Conservation (phyloP, 2,329 filamentous ascomycete species). For the Graphilbum sp. region DNA sequence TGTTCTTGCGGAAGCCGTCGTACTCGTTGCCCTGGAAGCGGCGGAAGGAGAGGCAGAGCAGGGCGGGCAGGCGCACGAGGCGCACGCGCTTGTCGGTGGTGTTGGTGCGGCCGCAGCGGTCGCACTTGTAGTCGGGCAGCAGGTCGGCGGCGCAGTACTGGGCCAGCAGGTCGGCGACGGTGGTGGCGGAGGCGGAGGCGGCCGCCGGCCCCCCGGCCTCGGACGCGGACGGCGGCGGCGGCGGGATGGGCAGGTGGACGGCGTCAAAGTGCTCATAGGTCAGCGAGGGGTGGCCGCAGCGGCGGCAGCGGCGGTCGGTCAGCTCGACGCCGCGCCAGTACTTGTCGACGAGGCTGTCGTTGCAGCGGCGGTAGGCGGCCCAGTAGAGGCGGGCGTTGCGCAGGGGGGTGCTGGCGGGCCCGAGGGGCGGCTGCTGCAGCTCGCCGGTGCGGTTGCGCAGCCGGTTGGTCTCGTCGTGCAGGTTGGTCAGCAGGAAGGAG, state of each 20-base stretch:
- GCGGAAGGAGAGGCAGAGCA: conserved; percentile 65
- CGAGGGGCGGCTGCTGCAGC: conserved; percentile 11
- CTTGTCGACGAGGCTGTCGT: conserved; percentile 60
- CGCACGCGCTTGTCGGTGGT: conserved; percentile 55
- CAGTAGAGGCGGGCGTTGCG: conserved; percentile 60
- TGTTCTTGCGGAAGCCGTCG: conserved; percentile 40
- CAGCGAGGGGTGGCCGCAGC: conserved; percentile 32
- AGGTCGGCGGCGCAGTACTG: conserved; percentile 53
- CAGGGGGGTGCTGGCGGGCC: conserved; percentile 15
- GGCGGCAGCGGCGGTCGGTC: conserved; percentile 52
- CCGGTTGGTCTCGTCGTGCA: conserved; percentile 73
- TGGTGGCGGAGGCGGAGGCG: conserved; percentile 11
- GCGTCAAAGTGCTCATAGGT: conserved; percentile 35
- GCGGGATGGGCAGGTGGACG: conserved; percentile 26
- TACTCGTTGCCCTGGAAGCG: conserved; percentile 26
- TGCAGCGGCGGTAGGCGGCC: conserved; percentile 50
- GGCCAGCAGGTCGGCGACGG: conserved; percentile 47
- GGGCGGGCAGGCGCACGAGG: conserved; percentile 62
- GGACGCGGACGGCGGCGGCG: not conserved
- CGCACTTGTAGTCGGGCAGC: conserved; percentile 56
- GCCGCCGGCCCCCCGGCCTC: too few species aligned
- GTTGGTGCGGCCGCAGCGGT: conserved; percentile 52
- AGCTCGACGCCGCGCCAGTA: conserved; percentile 68
- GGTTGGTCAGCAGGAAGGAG: conserved; percentile 61
- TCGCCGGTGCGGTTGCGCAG: conserved; percentile 22